Percentiles rank a stretch among this genome's conserved stretches.
Conservation (phyloP, 495 filamentous ascomycete genomes). For the Hypoxylon lienhwacheense region DNA sequence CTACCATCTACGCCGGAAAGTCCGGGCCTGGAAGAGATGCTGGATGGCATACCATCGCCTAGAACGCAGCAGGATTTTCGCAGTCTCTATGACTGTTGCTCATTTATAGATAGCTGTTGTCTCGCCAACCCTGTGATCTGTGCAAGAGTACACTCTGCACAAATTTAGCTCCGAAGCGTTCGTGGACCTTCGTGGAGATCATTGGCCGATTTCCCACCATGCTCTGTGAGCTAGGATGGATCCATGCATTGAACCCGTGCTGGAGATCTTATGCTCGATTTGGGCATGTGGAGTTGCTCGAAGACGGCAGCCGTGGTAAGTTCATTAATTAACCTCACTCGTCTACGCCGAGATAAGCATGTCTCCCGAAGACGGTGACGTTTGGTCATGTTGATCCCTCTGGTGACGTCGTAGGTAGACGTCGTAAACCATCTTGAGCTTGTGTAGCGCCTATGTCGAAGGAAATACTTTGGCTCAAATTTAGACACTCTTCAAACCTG, state of each 20-base stretch:
- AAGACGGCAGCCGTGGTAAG: not conserved
- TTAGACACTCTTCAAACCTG: slow-evolving; percentile 65
- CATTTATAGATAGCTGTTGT: not conserved
- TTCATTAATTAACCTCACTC: not conserved
- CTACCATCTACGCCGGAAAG: too few species aligned
- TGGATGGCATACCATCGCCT: not conserved
- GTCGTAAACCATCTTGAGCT: slow-evolving; percentile 60
- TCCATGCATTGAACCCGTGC: not conserved
- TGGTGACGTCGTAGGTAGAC: slow-evolving; percentile 38
- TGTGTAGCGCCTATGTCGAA: slow-evolving; percentile 65
- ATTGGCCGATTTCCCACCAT: not conserved
- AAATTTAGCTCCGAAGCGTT: not conserved
- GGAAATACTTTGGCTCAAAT: slow-evolving; percentile 62
- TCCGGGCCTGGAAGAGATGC: not conserved
- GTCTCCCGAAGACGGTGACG: not conserved
- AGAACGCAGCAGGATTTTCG: too few species aligned
- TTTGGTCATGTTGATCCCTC: slow-evolving; percentile 7
- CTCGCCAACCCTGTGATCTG: not conserved
- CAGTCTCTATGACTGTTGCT: not conserved
- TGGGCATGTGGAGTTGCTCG: not conserved
- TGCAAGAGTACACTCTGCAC: not conserved
- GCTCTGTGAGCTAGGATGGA: not conserved
- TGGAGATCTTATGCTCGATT: not conserved
- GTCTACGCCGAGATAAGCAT: not conserved
- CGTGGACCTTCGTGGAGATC: not conserved